Evolutionary conservation across 2,329 filamentous ascomycete genomes (phyloP), one percentile per base, ranked within the genome.

Genomic region (Cordyceps tenuipes): DNA sequence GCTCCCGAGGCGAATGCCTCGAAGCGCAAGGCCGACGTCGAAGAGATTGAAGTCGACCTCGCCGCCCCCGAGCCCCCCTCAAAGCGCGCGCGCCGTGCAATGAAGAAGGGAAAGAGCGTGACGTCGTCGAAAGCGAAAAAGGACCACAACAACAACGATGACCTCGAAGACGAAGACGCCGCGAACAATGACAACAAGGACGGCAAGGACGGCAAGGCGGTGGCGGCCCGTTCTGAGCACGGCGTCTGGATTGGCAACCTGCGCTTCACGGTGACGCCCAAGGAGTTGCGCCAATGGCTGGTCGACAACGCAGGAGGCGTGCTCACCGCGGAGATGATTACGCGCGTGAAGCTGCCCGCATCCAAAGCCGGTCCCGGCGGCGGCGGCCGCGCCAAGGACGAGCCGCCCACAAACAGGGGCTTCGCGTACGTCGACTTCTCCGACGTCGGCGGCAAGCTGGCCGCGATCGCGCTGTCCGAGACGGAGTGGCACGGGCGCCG

Each of bases 191-290:
- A 63, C 21, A 67, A 51, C 56, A 77, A 80, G 58, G 59, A 61
- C 43, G 60, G 12, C 34, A 36, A 29, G 26, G 26, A 29, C 26
- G 26, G 59, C 9, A 78, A 81, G 65, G 76, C 79, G 66, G 76
- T 79, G 10, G 76, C 79, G 13, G 76, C 79, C 66, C 87, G 90
- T 62, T 94, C 91, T 10, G 85, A 89, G 19, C 86, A 91, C 73
- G 90, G 91, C 63, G 84, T 99, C 65, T 99, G 94, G 94, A 90
- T 99, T 67, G 94, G 95, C 67, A 99, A 99, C 74, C 76, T 99
- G 63, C 84, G 89, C n/a, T 99, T 93, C 79, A 84, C 83, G 51
- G 79, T 88, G 46, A 94, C 88, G 49, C 85, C 88, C 62, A 77
- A 83, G 13, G 86, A 91, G 63, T 77, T 99, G 53, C 86, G 87